phyloP scores from a whole-genome alignment of 192 early-diverging fungal species.

The Gonapodya prolifera region DNA sequence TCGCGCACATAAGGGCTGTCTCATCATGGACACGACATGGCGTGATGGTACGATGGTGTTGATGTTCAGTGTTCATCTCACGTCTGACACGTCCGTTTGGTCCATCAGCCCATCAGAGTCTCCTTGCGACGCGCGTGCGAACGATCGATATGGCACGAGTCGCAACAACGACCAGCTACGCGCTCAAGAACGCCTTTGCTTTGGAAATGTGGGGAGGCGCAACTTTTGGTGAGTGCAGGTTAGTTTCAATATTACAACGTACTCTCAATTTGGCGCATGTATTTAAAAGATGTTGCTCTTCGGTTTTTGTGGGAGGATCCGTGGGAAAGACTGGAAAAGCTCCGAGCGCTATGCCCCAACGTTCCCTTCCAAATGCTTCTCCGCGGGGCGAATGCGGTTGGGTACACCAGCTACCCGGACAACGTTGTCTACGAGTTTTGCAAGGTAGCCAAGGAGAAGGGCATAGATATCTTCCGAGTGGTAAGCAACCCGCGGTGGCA shows the following conservation, averaged over 20 bases:
- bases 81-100: too few relatives aligned
- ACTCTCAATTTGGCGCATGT: neutral
- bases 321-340: conserved; percentile 78
- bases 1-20: conserved; percentile 67
- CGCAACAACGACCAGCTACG: conserved; percentile 78
- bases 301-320: conserved; percentile 95
- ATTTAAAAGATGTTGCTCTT: conserved; percentile 60
- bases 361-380: conserved; percentile 98
- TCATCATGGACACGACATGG: conserved; percentile 98
- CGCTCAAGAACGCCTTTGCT: conserved; percentile 76
- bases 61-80: conserved; percentile 7
- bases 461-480: conserved; percentile 95
- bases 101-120: conserved; percentile 90
- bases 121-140: conserved; percentile 90
- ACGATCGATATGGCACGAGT: conserved; percentile 87
- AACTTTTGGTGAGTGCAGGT: conserved; percentile 51
- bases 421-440: conserved; percentile 96
- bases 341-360: conserved; percentile 83
- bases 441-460: conserved; percentile 71
- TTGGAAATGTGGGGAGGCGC: conserved; percentile 97
- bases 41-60: conserved; percentile 20
- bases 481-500: too few relatives aligned
- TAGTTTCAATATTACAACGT: too few relatives aligned
- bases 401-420: conserved; percentile 71
- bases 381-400: conserved; percentile 94